phyloP scores from a whole-genome alignment of 2,329 filamentous ascomycete species.

The Sporothrix schenckii region DNA sequence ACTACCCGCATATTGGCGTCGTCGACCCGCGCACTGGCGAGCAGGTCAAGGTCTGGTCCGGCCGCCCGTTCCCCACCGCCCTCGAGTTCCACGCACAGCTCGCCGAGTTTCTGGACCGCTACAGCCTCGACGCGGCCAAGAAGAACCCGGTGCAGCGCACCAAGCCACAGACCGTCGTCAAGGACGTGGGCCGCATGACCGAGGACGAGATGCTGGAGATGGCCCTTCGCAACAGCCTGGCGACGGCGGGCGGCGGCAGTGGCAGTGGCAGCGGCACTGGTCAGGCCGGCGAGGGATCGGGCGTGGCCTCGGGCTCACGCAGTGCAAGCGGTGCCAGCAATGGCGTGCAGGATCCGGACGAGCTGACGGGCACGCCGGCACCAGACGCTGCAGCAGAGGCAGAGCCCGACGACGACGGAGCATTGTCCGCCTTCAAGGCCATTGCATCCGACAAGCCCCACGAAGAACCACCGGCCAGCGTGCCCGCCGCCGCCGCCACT shows the following conservation, averaged over 20 bases:
- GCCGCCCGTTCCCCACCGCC: conserved; percentile 70
- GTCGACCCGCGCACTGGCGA: conserved; percentile 95
- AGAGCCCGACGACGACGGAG: conserved; percentile 45
- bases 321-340: conserved; percentile 44
- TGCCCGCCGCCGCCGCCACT: conserved; percentile 70
- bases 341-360: conserved; percentile 77
- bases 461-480: conserved; percentile 67
- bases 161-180: conserved; percentile 64
- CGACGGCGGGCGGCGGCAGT: conserved; percentile 45
- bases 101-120: conserved; percentile 94
- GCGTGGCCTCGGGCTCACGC: background rate
- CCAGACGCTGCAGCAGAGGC: conserved; percentile 59
- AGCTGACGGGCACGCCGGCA: conserved; percentile 63
- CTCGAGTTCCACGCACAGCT: conserved; percentile 87
- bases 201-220: conserved; percentile 97
- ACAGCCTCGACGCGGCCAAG: conserved; percentile 82
- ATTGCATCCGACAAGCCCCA: conserved; percentile 77
- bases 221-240: conserved; percentile 86
- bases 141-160: conserved; percentile 91
- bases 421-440: conserved; percentile 59
- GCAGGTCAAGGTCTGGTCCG: conserved; percentile 95
- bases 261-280: background rate
- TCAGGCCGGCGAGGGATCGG: background rate
- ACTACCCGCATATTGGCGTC: conserved; percentile 94
- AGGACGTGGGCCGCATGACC: conserved; percentile 85